These are phyloP conservation scores for Nemophila menziesii DNA, from an alignment of 257 asterid species.

Conservation along the genomic window DNA sequence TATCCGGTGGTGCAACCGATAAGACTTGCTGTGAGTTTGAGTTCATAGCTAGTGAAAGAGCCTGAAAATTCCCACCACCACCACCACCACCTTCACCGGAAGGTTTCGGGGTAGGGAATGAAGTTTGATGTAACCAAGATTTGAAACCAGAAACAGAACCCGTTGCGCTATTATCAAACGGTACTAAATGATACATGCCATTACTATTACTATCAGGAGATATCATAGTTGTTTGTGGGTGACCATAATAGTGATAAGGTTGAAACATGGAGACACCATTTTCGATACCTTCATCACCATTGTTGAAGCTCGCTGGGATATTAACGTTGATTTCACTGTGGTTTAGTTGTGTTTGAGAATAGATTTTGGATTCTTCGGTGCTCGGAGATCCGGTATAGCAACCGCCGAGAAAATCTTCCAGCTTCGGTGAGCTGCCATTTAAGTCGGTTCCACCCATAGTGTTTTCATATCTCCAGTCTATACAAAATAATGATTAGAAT, in stretches of 20 bases:
- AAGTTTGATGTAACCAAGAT: slow-evolving; percentile 40
- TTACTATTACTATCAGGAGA: slow-evolving; percentile 2
- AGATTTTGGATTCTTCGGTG: background rate
- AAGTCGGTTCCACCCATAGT: slow-evolving; percentile 22
- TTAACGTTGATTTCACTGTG: slow-evolving; percentile 47
- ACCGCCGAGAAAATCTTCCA: slow-evolving; percentile 65
- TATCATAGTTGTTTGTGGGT: slow-evolving; percentile 10
- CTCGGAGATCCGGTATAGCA: slow-evolving; percentile 42
- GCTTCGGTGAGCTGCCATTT: slow-evolving; percentile 42
- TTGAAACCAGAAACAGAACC: slow-evolving; percentile 32
- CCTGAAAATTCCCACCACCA: slow-evolving; percentile 19
- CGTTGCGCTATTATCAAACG: slow-evolving; percentile 17
- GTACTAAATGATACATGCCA: slow-evolving; percentile 14
- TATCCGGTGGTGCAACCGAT: slow-evolving; percentile 21
- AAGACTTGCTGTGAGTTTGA: slow-evolving; percentile 15
- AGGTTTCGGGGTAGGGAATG: slow-evolving; percentile 15
- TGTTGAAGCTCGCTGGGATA: slow-evolving; percentile 28
- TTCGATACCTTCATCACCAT: slow-evolving; percentile 6
- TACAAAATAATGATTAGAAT: background rate
- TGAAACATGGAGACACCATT: slow-evolving; percentile 18
- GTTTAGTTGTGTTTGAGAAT: slow-evolving; percentile 6
- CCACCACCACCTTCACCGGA: slow-evolving; percentile 13
- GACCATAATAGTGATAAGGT: slow-evolving; percentile 15
- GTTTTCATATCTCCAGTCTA: slow-evolving; percentile 49
- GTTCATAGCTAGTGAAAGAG: slow-evolving; percentile 41